A percentile compares a stretch with the other conserved stretches of the same genome.
phyloP scores from a whole-genome alignment of 2,329 filamentous ascomycete species.

The Dactylonectria macrodidyma region DNA sequence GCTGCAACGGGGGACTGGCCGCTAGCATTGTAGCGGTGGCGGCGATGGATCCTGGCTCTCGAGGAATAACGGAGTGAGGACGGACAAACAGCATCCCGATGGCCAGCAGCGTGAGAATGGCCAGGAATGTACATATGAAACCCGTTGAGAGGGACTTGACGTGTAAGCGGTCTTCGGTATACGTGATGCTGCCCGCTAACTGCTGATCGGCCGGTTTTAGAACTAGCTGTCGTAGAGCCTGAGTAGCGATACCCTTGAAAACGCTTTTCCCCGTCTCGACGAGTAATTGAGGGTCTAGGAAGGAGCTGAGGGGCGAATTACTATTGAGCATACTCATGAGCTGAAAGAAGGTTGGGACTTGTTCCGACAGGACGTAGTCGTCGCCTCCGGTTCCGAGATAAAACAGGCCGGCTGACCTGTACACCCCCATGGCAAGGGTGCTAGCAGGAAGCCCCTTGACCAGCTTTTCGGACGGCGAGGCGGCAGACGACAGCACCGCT shows the following conservation, averaged over 20 bases:
- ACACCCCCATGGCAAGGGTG: constrained; percentile 34
- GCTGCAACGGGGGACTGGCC: constrained; percentile 26
- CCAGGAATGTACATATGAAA: constrained; percentile 35
- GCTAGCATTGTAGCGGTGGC: constrained; percentile 35
- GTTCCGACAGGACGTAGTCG: constrained; percentile 38
- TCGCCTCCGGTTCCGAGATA: constrained; percentile 38
- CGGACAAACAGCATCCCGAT: constrained; percentile 35
- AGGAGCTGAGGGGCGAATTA: constrained; percentile 25
- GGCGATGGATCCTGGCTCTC: constrained; percentile 32
- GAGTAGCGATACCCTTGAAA: constrained; percentile 38
- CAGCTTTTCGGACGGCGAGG: constrained; percentile 2
- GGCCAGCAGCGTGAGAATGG: constrained; percentile 26
- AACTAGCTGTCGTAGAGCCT: constrained; percentile 28
- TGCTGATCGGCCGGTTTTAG: constrained; percentile 31
- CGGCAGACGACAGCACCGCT: constrained; percentile 15
- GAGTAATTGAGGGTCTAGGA: constrained; percentile 33
- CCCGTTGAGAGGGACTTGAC: constrained; percentile 34
- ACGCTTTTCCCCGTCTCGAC: constrained; percentile 30
- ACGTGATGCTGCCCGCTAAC: constrained; percentile 26
- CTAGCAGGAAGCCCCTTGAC: constrained; percentile 33
- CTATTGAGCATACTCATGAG: constrained; percentile 45
- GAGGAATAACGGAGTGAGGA: constrained; percentile 30
- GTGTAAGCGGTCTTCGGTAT: constrained; percentile 33
- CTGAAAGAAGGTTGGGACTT: constrained; percentile 45
- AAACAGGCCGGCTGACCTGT: constrained; percentile 25